Percentiles rank a stretch among this genome's conserved stretches.
Evolutionary conservation across 2,329 filamentous ascomycete species (phyloP).

Genomic region (Didymella segeticola): DNA sequence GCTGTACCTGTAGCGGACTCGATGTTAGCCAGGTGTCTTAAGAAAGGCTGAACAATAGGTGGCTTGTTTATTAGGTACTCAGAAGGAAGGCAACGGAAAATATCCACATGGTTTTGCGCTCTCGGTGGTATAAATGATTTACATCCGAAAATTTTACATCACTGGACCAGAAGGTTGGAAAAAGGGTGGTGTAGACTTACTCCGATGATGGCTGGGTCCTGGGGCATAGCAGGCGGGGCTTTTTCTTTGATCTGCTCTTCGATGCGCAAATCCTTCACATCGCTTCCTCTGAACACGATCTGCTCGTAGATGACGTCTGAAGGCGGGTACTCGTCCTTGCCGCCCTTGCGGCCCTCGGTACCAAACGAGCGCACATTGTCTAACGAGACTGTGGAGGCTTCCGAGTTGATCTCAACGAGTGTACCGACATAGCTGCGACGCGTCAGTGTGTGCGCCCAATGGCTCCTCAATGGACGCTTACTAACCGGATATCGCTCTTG

Average conservation of each 20-base stretch:
- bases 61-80: conserved; percentile 57
- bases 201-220: conserved; percentile 95
- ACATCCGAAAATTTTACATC: conserved; percentile 98
- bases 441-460: conserved; percentile 27
- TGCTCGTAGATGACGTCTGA: conserved; percentile 95
- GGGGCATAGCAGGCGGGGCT: conserved; percentile 79
- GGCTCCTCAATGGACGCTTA: conserved; percentile 30
- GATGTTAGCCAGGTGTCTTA: conserved; percentile 31
- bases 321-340: conserved; percentile 80
- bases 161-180: conserved; percentile 56
- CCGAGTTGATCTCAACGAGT: conserved; percentile 97
- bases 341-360: conserved; percentile 86
- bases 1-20: conserved; percentile 40
- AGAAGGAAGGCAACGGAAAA: conserved; percentile 99
- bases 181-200: conserved; percentile 68
- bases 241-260: conserved; percentile 78
- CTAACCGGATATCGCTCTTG: conserved; percentile 94
- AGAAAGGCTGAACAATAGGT: conserved; percentile 10
- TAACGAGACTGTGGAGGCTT: conserved; percentile 93
- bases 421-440: conserved; percentile 84
- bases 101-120: conserved; percentile 96
- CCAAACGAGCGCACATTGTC: conserved; percentile 95
- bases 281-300: conserved; percentile 96
- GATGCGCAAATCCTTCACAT: conserved; percentile 97
- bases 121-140: conserved; percentile 84